A percentile compares a stretch with the other conserved stretches of the same genome.
These are phyloP conservation scores for Eragrostis tef DNA, from an alignment of 202 grass and related monocot species.

Conservation along the genomic window DNA sequence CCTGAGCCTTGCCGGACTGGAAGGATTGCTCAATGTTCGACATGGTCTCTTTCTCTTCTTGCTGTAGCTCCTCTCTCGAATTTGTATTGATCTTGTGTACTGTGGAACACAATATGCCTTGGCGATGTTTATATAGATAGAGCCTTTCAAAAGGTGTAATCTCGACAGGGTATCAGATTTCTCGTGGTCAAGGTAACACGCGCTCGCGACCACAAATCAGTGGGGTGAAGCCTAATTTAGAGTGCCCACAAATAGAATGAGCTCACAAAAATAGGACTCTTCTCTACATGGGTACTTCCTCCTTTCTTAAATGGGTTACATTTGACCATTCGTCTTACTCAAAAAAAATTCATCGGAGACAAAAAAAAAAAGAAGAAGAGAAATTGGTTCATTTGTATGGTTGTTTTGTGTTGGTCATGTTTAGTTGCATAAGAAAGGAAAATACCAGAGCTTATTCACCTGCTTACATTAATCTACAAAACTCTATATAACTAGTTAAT, in stretches of 20 bases:
- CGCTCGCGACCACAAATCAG: background rate
- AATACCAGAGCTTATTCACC: slow-evolving; percentile 13
- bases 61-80: background rate
- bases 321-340: too few relatives aligned
- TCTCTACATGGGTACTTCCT: too few relatives aligned
- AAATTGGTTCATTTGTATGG: background rate
- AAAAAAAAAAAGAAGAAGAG: too few relatives aligned
- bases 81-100: background rate
- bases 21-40: slow-evolving; percentile 45
- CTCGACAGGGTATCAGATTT: background rate
- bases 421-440: background rate
- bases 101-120: background rate
- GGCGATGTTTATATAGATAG: slow-evolving; percentile 38
- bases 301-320: too few relatives aligned
- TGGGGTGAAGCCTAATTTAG: background rate
- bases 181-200: background rate
- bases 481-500: slow-evolving; percentile 37
- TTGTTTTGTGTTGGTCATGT: background rate
- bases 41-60: background rate
- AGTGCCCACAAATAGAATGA: background rate
- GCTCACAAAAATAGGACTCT: too few relatives aligned
- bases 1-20: slow-evolving; percentile 45
- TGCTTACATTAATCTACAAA: slow-evolving; percentile 43
- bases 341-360: background rate
- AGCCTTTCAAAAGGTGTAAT: background rate